Conservation (phyloP, 257 asterid species). For the Solanum virginianum region DNA sequence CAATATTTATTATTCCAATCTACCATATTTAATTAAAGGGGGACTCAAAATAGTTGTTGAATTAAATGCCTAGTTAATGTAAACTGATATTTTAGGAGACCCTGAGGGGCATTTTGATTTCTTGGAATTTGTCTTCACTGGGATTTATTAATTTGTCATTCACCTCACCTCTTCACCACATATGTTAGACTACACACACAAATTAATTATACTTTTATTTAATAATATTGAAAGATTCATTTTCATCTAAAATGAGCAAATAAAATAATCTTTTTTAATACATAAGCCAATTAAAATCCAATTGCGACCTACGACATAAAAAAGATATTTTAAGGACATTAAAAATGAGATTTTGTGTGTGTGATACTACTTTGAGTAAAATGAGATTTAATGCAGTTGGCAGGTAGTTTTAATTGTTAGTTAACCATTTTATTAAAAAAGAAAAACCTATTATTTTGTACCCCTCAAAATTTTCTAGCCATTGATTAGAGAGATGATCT, state of each 20-base stretch:
- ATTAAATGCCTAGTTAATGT: background rate
- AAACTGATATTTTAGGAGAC: background rate
- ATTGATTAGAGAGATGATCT: conserved; percentile 1
- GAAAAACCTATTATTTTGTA: background rate
- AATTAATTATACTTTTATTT: too few species aligned
- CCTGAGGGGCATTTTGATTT: background rate
- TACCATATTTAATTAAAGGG: background rate
- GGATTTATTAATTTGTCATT: background rate
- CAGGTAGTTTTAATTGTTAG: background rate
- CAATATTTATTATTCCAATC: background rate
- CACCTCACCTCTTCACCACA: too few species aligned
- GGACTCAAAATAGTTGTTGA: background rate
- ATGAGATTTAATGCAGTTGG: conserved; percentile 7
- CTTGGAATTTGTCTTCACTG: background rate
- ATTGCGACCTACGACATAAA: too few species aligned
- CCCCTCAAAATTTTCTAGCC: background rate
- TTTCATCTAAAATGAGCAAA: too few species aligned
- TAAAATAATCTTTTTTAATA: too few species aligned
- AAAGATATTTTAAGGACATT: background rate
- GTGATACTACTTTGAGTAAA: background rate
- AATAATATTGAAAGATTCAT: too few species aligned
- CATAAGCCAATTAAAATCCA: too few species aligned
- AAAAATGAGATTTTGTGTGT: conserved; percentile 5
- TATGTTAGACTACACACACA: too few species aligned
- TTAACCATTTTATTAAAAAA: background rate